These are phyloP conservation scores for Fragaria vesca DNA, from an alignment of 306 rosid genomes.

Conservation along the genomic window DNA sequence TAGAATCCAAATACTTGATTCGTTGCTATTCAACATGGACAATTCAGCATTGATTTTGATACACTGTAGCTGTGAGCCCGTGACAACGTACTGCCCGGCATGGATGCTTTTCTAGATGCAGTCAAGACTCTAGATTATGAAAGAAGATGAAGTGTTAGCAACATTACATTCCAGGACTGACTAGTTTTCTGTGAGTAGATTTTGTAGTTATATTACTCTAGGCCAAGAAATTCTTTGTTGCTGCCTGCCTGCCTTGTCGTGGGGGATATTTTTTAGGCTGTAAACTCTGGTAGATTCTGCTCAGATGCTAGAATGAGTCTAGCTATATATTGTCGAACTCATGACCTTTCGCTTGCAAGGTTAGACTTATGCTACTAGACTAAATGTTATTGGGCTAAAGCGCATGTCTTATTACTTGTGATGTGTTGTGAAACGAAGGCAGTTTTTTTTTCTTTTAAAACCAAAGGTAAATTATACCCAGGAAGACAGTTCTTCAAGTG, in stretches of 20 bases:
- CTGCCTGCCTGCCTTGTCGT: slow-evolving; percentile 11
- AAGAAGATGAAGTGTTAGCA: slow-evolving; percentile 28
- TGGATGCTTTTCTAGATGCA: slow-evolving; percentile 77
- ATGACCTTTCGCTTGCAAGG: no score
- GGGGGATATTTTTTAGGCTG: slow-evolving; percentile 47
- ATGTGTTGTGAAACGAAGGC: not conserved
- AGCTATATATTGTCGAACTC: slow-evolving; percentile 20
- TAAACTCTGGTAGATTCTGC: slow-evolving; percentile 40
- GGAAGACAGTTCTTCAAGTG: not conserved
- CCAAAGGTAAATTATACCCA: no score
- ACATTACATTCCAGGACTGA: slow-evolving; percentile 21
- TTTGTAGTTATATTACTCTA: slow-evolving; percentile 30
- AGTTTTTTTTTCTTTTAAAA: not conserved
- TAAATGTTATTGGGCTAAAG: not conserved
- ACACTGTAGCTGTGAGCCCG: not conserved
- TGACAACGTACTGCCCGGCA: slow-evolving; percentile 32
- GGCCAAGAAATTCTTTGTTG: slow-evolving; percentile 23
- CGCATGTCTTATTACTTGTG: slow-evolving; percentile 7
- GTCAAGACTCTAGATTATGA: slow-evolving; percentile 61
- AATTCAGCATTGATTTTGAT: not conserved
- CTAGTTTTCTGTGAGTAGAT: slow-evolving; percentile 10
- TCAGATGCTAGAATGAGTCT: slow-evolving; percentile 24
- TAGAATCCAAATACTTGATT: no score
- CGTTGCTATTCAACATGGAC: no score
- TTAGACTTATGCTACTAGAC: not conserved